Evolutionary conservation across 345 rosid genomes (phyloP).

Genomic region (Eucalyptus caleyi): DNA sequence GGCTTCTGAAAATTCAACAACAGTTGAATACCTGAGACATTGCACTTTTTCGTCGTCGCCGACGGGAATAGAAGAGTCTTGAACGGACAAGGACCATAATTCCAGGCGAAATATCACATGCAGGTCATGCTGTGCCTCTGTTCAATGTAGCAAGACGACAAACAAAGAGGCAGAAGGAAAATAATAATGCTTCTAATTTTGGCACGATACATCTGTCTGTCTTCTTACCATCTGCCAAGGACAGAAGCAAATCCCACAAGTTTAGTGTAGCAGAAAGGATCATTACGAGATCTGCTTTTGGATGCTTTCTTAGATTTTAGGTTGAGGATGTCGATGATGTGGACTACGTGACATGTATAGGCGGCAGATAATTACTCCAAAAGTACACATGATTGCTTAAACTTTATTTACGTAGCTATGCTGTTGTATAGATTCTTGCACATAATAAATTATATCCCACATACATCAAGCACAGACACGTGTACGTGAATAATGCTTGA

Average conservation of each 20-base stretch:
- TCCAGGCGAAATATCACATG: background rate
- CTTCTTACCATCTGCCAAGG: background rate
- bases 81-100: background rate
- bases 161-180: background rate
- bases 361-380: background rate
- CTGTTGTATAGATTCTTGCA: background rate
- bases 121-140: background rate
- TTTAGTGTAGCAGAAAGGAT: background rate
- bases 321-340: background rate
- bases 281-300: background rate
- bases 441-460: background rate
- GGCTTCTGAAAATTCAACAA: background rate
- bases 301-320: background rate
- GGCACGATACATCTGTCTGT: background rate
- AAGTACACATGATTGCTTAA: background rate
- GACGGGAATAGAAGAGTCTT: background rate
- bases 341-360: background rate
- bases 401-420: background rate
- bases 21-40: background rate
- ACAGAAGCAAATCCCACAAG: background rate
- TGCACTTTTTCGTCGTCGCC: background rate
- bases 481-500: background rate
- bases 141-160: background rate
- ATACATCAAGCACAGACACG: background rate
- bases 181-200: background rate